These are phyloP conservation scores for Sanghuangporus sanghuang DNA, from an alignment of 1,284 basidiomycete species.

Conservation along the genomic window DNA sequence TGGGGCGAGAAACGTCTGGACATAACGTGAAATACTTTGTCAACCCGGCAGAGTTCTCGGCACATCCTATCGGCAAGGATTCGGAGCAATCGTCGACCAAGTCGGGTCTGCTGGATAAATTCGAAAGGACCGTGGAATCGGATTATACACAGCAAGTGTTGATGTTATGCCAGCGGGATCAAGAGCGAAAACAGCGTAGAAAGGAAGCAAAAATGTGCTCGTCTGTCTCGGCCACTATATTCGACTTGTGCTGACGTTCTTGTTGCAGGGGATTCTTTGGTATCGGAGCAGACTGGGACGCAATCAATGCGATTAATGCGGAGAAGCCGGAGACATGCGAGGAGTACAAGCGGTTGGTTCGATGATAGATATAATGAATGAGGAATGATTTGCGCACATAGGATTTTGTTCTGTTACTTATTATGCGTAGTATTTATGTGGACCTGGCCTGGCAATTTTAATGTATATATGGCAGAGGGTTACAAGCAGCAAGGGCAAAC, in stretches of 20 bases:
- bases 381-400: not conserved
- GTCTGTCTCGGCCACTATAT: not conserved
- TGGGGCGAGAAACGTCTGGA: slow-evolving; percentile 61
- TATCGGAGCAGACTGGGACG: slow-evolving; percentile 84
- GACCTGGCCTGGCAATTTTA: not conserved
- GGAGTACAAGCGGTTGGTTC: slow-evolving; percentile 48
- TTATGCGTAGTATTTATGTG: slow-evolving; percentile 2
- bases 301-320: slow-evolving; percentile 61
- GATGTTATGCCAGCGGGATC: slow-evolving; percentile 59
- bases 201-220: slow-evolving; percentile 60
- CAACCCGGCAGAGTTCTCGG: slow-evolving; percentile 72
- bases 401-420: not conserved
- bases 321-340: slow-evolving; percentile 74
- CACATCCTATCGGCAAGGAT: slow-evolving; percentile 76
- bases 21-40: slow-evolving; percentile 84
- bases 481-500: not conserved
- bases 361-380: slow-evolving; percentile 27
- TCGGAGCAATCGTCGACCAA: slow-evolving; percentile 47
- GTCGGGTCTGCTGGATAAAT: slow-evolving; percentile 35
- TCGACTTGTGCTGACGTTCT: not conserved
- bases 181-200: slow-evolving; percentile 57
- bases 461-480: not conserved
- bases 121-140: slow-evolving; percentile 69
- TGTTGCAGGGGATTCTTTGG: slow-evolving; percentile 72
- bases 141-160: slow-evolving; percentile 69